A percentile compares a stretch with the other conserved stretches of the same genome.
phyloP scores from a whole-genome alignment of 495 filamentous ascomycete species.

The Immersiella caudata region DNA sequence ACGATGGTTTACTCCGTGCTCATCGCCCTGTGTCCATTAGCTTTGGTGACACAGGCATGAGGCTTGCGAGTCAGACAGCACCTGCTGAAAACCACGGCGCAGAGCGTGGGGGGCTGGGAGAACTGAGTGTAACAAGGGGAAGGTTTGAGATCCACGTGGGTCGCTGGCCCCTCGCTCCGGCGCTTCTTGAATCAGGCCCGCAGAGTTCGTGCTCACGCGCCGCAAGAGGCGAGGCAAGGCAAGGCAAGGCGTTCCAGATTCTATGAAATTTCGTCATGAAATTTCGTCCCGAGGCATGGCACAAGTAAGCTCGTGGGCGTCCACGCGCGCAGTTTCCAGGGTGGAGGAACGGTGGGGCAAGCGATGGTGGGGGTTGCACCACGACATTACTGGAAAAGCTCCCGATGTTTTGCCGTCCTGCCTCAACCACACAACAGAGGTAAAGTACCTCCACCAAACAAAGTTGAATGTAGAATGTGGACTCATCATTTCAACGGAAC shows the following conservation, averaged over 20 bases:
- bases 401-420: too few species aligned
- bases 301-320: not conserved
- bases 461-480: too few species aligned
- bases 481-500: too few species aligned
- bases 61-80: not conserved
- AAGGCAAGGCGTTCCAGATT: too few species aligned
- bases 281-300: not conserved
- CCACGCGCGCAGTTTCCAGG: not conserved
- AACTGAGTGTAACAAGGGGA: not conserved
- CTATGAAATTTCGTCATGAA: too few species aligned
- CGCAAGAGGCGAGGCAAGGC: not conserved
- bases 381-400: not conserved
- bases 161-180: not conserved
- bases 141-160: not conserved
- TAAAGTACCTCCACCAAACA: too few species aligned
- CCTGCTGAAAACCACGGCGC: not conserved
- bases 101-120: not conserved
- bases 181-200: not conserved
- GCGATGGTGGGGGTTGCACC: slow-evolving; percentile 1
- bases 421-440: too few species aligned
- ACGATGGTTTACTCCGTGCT: not conserved
- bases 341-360: not conserved
- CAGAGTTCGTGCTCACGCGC: not conserved
- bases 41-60: not conserved
- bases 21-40: not conserved